These are phyloP conservation scores for Pichia deserticola DNA, from an alignment of 805 yeast genomes.

Conservation along the genomic window DNA sequence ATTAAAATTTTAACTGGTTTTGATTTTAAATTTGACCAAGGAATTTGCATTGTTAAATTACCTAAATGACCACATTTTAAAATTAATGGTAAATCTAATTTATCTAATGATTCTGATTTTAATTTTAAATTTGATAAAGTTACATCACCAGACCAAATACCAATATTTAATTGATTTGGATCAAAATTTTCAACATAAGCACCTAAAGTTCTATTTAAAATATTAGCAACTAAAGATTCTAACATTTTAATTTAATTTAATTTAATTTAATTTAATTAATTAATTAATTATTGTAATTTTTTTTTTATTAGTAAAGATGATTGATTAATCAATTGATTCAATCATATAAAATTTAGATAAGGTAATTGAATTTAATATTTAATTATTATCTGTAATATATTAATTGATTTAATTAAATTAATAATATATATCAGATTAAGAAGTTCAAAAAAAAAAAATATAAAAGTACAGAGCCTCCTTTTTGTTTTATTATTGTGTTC, in stretches of 20 bases:
- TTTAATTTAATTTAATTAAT: too few relatives aligned
- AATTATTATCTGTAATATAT: too few relatives aligned
- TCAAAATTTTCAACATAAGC: constrained; percentile 90
- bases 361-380: too few relatives aligned
- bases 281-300: too few relatives aligned
- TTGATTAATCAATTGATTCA: too few relatives aligned
- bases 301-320: too few relatives aligned
- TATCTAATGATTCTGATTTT: constrained; percentile 84
- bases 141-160: constrained; percentile 97
- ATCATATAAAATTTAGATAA: too few relatives aligned
- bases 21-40: constrained; percentile 91
- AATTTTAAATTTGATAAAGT: constrained; percentile 69
- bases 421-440: too few relatives aligned
- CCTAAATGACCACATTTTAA: constrained; percentile 89
- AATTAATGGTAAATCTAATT: constrained; percentile 77
- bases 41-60: constrained; percentile 81
- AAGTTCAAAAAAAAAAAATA: too few relatives aligned
- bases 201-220: constrained; percentile 56
- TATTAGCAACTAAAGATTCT: constrained; percentile 58
- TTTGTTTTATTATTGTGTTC: too few relatives aligned
- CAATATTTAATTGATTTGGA: constrained; percentile 89
- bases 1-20: constrained; percentile 86
- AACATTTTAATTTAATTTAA: constrained; percentile 34
- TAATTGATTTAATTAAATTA: too few relatives aligned
- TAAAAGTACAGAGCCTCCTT: too few relatives aligned